Conservation (phyloP, 768 basidiomycete species). For the Tricholoma sp. region DNA sequence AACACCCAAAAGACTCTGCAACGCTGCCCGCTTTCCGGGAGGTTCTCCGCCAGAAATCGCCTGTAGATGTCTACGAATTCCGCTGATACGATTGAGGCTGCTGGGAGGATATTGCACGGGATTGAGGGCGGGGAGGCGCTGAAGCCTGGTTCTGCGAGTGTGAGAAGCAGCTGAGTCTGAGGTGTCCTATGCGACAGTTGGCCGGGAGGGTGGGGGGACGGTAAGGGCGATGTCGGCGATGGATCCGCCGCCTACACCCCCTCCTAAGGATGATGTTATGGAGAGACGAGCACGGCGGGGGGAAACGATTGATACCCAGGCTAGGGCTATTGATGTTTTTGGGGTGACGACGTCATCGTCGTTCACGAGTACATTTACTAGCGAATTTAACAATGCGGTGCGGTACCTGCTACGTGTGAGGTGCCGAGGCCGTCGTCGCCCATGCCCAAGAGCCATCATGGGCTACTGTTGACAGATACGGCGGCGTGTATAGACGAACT, state of each 20-base stretch:
- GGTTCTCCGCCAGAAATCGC: slow-evolving; percentile 51
- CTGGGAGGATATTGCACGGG: slow-evolving; percentile 43
- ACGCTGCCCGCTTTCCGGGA: slow-evolving; percentile 55
- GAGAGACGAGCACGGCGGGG: neutral
- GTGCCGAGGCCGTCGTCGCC: slow-evolving; percentile 28
- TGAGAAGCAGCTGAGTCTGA: slow-evolving; percentile 35
- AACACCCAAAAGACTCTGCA: slow-evolving; percentile 55
- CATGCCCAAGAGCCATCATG: slow-evolving; percentile 40
- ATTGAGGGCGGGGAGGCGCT: slow-evolving; percentile 28
- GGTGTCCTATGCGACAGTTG: slow-evolving; percentile 32
- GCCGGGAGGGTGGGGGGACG: slow-evolving; percentile 14
- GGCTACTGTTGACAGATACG: slow-evolving; percentile 38
- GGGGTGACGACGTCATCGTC: slow-evolving; percentile 25
- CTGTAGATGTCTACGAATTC: slow-evolving; percentile 33
- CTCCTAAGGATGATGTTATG: slow-evolving; percentile 17
- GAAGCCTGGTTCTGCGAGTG: slow-evolving; percentile 19
- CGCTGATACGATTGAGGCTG: slow-evolving; percentile 30
- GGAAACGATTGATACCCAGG: neutral
- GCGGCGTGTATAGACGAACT: slow-evolving; percentile 49
- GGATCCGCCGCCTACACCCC: slow-evolving; percentile 19
- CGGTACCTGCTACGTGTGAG: slow-evolving; percentile 45
- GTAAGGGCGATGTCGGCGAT: neutral
- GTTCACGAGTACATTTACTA: slow-evolving; percentile 44
- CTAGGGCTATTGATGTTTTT: slow-evolving; percentile 1
- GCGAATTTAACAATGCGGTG: slow-evolving; percentile 53